Evolutionary conservation across 495 filamentous ascomycete genomes (phyloP).

Genomic region (Penicillium bialowiezense): DNA sequence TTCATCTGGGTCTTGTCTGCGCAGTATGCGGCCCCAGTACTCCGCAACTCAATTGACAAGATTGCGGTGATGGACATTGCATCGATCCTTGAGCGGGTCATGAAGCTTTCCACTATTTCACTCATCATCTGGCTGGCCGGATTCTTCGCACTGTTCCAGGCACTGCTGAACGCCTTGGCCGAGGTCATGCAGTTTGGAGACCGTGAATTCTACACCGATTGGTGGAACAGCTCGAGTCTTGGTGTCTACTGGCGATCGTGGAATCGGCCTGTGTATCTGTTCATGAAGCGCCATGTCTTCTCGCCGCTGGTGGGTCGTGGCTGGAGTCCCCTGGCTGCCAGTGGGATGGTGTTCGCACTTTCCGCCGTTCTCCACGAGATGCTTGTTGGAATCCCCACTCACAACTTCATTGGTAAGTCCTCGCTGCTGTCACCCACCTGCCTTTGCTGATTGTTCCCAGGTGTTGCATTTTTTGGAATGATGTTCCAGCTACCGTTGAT

Average conservation of each 20-base stretch:
- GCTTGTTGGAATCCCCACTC: constrained; percentile 90
- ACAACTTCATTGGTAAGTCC: constrained; percentile 79
- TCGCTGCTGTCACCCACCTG: not conserved
- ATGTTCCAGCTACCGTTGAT: constrained; percentile 88
- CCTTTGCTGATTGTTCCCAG: constrained; percentile 35
- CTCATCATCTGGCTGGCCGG: constrained; percentile 94
- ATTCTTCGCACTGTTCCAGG: constrained; percentile 95
- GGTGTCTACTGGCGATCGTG: constrained; percentile 92
- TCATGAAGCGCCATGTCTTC: constrained; percentile 92
- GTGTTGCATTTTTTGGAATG: constrained; percentile 93
- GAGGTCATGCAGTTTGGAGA: constrained; percentile 90
- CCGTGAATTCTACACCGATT: constrained; percentile 91
- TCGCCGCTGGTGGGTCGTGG: constrained; percentile 80
- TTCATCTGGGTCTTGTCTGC: constrained; percentile 92
- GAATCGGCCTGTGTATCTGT: constrained; percentile 96
- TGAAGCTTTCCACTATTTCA: constrained; percentile 93
- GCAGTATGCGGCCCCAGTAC: constrained; percentile 87
- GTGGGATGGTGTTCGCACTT: constrained; percentile 76
- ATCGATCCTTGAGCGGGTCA: constrained; percentile 79
- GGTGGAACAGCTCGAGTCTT: constrained; percentile 91
- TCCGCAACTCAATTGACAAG: constrained; percentile 84
- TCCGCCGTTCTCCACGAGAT: constrained; percentile 89
- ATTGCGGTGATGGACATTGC: constrained; percentile 77
- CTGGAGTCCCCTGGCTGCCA: constrained; percentile 63
- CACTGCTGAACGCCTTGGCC: constrained; percentile 81